phyloP scores from a whole-genome alignment of 129 eudicot genomes.

The Pseudognaphalium luteoalbum region DNA sequence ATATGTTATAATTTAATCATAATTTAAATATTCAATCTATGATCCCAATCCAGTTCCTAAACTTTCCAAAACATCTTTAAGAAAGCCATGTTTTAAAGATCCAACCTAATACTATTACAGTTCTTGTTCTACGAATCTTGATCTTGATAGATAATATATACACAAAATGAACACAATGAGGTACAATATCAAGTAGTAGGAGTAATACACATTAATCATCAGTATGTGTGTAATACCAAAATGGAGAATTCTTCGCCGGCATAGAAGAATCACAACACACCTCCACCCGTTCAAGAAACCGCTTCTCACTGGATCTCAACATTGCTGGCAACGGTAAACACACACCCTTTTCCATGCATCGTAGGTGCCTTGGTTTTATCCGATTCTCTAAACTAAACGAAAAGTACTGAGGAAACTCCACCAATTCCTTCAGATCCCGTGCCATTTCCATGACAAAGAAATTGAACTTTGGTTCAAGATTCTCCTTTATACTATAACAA shows the following conservation, averaged over 20 bases:
- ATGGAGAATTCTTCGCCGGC: conserved; percentile 71
- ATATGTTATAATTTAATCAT: not conserved
- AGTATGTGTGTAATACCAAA: conserved; percentile 53
- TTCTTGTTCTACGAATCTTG: conserved; percentile 17
- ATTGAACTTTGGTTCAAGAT: conserved; percentile 72
- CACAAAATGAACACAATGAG: conserved; percentile 23
- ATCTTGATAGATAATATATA: conserved; percentile 22
- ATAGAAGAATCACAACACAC: conserved; percentile 58
- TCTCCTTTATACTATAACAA: conserved; percentile 72
- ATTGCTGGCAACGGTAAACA: conserved; percentile 66
- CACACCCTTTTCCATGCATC: conserved; percentile 69
- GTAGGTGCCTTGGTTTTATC: conserved; percentile 71
- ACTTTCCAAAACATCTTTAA: conserved; percentile 15
- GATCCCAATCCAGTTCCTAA: not conserved
- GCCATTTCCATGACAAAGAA: conserved; percentile 87
- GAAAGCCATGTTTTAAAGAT: not conserved
- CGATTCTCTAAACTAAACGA: conserved; percentile 85
- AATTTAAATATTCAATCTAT: not conserved
- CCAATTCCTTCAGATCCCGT: conserved; percentile 71
- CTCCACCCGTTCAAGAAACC: conserved; percentile 65
- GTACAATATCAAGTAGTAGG: conserved; percentile 6
- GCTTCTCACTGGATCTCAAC: conserved; percentile 55
- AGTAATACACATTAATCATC: conserved; percentile 28
- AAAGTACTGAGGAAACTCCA: conserved; percentile 77
- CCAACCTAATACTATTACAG: not conserved